phyloP scores from a whole-genome alignment of 805 yeast species.

The Nakazawaea holstii region DNA sequence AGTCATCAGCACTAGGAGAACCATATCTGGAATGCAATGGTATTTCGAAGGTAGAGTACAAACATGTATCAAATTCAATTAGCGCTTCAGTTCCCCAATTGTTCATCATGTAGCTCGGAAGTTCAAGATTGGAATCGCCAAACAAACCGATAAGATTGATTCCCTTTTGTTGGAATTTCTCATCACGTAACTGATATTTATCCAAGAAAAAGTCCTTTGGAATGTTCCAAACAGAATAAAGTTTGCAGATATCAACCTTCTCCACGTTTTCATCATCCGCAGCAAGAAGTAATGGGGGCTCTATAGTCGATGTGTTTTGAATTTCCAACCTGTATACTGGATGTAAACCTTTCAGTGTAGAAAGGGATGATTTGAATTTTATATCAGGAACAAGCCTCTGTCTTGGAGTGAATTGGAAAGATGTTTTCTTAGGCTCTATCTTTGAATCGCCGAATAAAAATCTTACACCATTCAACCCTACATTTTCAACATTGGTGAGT shows the following conservation, averaged over 20 bases:
- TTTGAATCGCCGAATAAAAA: not conserved
- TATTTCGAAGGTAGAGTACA: not conserved
- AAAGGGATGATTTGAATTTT: not conserved
- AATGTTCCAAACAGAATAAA: slow-evolving; percentile 3
- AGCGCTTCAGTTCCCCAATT: slow-evolving; percentile 12
- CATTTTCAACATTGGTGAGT: slow-evolving; percentile 8
- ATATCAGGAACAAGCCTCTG: slow-evolving; percentile 3
- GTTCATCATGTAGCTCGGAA: slow-evolving; percentile 7
- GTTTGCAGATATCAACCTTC: slow-evolving; percentile 3
- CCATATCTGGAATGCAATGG: slow-evolving; percentile 9
- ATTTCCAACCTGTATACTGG: not conserved
- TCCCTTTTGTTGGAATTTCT: slow-evolving; percentile 1
- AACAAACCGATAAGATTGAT: slow-evolving; percentile 5
- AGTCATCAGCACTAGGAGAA: not conserved
- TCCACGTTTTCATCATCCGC: not conserved
- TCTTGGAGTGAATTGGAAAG: slow-evolving; percentile 10
- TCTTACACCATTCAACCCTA: slow-evolving; percentile 9
- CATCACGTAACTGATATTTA: slow-evolving; percentile 8
- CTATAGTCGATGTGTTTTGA: not conserved
- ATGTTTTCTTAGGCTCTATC: slow-evolving; percentile 2
- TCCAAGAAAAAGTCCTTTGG: slow-evolving; percentile 10
- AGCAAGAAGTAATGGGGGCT: not conserved
- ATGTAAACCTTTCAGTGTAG: slow-evolving; percentile 6
- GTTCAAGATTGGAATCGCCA: slow-evolving; percentile 9
- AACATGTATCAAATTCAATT: not conserved